Evolutionary conservation across 2,329 filamentous ascomycete species (phyloP).

Genomic region (Kalaharituber pfeilii): DNA sequence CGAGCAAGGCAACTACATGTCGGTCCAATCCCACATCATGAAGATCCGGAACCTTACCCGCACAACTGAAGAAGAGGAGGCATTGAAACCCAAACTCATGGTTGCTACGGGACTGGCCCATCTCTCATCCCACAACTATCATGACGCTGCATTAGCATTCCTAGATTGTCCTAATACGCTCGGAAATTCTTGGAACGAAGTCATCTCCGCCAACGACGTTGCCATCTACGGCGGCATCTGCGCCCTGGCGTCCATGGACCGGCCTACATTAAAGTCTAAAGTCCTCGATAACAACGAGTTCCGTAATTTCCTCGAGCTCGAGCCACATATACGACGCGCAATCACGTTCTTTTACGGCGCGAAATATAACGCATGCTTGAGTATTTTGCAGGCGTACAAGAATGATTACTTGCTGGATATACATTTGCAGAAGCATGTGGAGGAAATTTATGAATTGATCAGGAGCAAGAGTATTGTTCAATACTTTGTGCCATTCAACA

Average conservation of each 20-base stretch:
- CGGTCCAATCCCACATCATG: slow-evolving; percentile 43
- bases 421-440: slow-evolving; percentile 59
- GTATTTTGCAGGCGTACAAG: slow-evolving; percentile 63
- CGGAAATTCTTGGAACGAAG: slow-evolving; percentile 44
- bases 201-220: slow-evolving; percentile 70
- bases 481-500: slow-evolving; percentile 80
- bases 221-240: slow-evolving; percentile 83
- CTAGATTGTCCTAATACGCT: slow-evolving; percentile 43
- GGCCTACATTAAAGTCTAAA: slow-evolving; percentile 51
- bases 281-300: slow-evolving; percentile 71
- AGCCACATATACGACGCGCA: slow-evolving; percentile 84
- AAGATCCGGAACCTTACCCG: slow-evolving; percentile 44
- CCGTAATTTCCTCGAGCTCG: slow-evolving; percentile 73
- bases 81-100: slow-evolving; percentile 35
- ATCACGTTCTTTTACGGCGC: slow-evolving; percentile 78
- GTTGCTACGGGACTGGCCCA: slow-evolving; percentile 45
- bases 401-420: slow-evolving; percentile 82
- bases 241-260: slow-evolving; percentile 75
- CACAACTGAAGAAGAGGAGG: slow-evolving; percentile 33
- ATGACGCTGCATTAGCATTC: slow-evolving; percentile 55
- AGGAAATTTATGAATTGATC: slow-evolving; percentile 53
- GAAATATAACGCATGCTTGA: slow-evolving; percentile 70
- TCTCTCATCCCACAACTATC: slow-evolving; percentile 39
- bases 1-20: slow-evolving; percentile 60
- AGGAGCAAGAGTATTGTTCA: slow-evolving; percentile 84